Conservation (phyloP, 352 stramenopile genomes). For the Blastocystis sp. region DNA sequence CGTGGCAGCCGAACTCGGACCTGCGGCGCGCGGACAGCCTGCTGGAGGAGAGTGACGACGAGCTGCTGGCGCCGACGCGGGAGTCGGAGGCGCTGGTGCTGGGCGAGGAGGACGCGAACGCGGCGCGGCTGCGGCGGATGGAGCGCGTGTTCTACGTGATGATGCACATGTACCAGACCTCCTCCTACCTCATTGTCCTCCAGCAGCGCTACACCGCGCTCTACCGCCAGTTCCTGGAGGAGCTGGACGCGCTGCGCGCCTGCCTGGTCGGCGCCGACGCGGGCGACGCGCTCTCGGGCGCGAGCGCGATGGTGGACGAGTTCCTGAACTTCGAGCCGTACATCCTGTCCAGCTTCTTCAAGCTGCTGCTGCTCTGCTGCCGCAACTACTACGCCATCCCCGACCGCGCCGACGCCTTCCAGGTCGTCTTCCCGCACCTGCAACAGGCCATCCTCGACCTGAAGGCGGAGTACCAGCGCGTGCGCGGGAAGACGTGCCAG, state of each 20-base stretch:
- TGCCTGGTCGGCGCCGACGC: neutral
- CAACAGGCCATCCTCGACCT: neutral
- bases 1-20: neutral
- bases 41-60: neutral
- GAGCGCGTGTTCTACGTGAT: conserved; percentile 12
- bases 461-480: neutral
- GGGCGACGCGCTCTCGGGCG: neutral
- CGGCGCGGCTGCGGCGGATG: neutral
- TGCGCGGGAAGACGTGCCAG: neutral
- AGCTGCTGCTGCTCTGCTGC: conserved; percentile 22
- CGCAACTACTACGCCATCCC: neutral
- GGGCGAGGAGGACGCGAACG: neutral
- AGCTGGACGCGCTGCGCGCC: neutral
- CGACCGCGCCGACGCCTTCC: too few species aligned
- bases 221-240: neutral
- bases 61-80: neutral
- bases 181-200: neutral
- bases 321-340: neutral
- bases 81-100: neutral
- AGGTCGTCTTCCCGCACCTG: neutral
- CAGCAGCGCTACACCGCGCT: neutral
- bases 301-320: neutral
- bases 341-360: conserved; percentile 11
- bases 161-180: neutral
- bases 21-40: neutral